These are phyloP conservation scores for Pugionium dolabratum DNA, from an alignment of 345 rosid species.

Conservation along the genomic window DNA sequence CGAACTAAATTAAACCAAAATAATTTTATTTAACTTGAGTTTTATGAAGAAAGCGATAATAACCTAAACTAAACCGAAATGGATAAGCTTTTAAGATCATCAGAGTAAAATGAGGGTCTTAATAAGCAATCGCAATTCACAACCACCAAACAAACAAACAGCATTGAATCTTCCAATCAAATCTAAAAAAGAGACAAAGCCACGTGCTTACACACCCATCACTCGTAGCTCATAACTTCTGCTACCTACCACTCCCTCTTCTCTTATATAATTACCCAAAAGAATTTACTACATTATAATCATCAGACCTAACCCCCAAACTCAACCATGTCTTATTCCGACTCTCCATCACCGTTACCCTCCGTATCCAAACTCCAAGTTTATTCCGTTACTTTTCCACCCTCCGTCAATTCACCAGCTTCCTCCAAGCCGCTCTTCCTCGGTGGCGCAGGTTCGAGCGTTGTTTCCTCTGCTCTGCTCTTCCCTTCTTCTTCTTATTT, in stretches of 20 bases:
- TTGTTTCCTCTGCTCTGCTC: neutral
- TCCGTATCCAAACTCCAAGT: constrained; percentile 47
- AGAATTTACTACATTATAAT: neutral
- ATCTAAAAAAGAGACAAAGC: neutral
- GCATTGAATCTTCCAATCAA: constrained; percentile 15
- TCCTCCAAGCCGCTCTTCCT: constrained; percentile 63
- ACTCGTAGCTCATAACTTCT: constrained; percentile 24
- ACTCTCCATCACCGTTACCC: constrained; percentile 26
- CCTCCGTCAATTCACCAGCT: constrained; percentile 67
- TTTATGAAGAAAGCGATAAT: no score
- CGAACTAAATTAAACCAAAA: no score
- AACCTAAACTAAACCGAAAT: no score
- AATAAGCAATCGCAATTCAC: neutral
- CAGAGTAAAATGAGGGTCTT: no score
- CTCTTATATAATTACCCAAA: constrained; percentile 17
- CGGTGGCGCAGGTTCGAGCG: constrained; percentile 69
- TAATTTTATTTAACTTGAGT: no score
- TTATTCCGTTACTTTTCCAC: constrained; percentile 56
- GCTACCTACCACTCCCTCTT: constrained; percentile 30
- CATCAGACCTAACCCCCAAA: constrained; percentile 14
- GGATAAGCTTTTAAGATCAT: no score
- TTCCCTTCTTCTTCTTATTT: neutral
- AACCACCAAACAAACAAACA: constrained; percentile 9
- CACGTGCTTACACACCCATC: constrained; percentile 37
- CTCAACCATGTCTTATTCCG: constrained; percentile 27